Base-by-base conservation (phyloP, 1,284 basidiomycete species). In the Puccinia polysora region DNA sequence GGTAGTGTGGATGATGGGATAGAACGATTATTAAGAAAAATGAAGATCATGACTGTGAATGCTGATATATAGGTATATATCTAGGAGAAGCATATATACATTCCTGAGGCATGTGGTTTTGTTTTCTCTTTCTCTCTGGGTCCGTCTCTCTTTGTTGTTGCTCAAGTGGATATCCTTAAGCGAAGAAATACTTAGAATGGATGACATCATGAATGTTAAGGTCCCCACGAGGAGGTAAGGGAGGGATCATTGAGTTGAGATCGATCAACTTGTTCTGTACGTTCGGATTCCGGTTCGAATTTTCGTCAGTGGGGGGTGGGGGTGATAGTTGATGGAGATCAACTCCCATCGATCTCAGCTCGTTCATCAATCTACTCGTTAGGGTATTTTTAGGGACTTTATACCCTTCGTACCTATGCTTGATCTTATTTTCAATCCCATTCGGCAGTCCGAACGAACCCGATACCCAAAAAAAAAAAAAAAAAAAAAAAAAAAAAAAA, bases 141-240 rank as follows among this genome's bases (percentile, higher is more conserved):
- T n/a, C n/a, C n/a, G n/a, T n/a, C n/a, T n/a, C n/a, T n/a, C n/a
- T n/a, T n/a, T n/a, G n/a, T n/a, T n/a, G n/a, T n/a, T n/a, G n/a
- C n/a, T n/a, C n/a, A n/a, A n/a, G n/a, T 36, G 40, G 18, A 43
- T 12, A 12, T 52, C 7, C 40, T 80, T 83, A 91, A 59, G 90
- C 90, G 84, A 95, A 96, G 85, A 97, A 97, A 81, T 96, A 97
- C 56, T 84, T 83, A 50, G 88, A 90, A 60, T 86, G 81, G 78
- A 88, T 87, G 81, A 97, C 94, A 75, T 84, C 85, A 78, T 86
- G 83, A 74, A 99, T 91, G 77, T 93, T 86, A 80, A 98, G 97
- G 71, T 84, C 83, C 73, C 95, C 96, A 82, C 91, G 91, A 78
- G 86, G 80, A 0, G 95, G 95, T 25, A 94, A 81, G 0, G 88